Evolutionary conservation across 345 rosid genomes (phyloP).

Genomic region (Capsella bursapastoris): DNA sequence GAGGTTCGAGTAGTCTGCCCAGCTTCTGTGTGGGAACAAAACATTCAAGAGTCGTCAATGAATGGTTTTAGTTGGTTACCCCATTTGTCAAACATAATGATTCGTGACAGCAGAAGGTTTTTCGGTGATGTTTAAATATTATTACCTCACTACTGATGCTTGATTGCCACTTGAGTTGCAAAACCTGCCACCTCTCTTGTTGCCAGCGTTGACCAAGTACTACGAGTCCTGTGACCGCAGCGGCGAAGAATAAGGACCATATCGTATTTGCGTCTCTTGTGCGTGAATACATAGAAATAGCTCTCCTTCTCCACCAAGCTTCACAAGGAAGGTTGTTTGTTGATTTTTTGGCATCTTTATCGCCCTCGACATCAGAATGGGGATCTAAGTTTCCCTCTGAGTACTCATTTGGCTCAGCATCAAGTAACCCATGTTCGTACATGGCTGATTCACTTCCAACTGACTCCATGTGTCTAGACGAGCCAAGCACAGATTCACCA

Average conservation of each 20-base stretch:
- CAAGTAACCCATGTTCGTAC: conserved; percentile 44
- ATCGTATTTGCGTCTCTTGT: conserved; percentile 86
- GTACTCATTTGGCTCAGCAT: conserved; percentile 51
- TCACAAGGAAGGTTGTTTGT: conserved; percentile 63
- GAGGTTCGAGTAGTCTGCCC: conserved; percentile 68
- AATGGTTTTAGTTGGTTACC: background rate
- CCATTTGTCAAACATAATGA: conserved; percentile 4
- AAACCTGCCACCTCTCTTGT: conserved; percentile 87
- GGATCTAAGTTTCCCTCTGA: conserved; percentile 45
- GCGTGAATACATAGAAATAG: conserved; percentile 67
- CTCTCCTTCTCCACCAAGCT: conserved; percentile 98
- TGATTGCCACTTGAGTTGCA: conserved; percentile 84
- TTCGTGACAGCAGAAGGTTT: background rate
- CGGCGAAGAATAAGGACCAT: conserved; percentile 95
- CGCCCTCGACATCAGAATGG: conserved; percentile 43
- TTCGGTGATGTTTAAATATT: background rate
- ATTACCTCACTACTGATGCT: conserved; percentile 72
- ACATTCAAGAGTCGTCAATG: conserved; percentile 6
- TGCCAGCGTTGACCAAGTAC: conserved; percentile 98
- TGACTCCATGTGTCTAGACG: conserved; percentile 42
- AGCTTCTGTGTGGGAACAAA: conserved; percentile 55
- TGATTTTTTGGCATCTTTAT: conserved; percentile 22
- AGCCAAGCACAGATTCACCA: conserved; percentile 45
- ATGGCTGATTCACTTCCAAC: conserved; percentile 52
- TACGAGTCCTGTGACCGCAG: conserved; percentile 90